phyloP scores from a whole-genome alignment of 1,284 basidiomycete genomes.

The Neolentinus lepideus region DNA sequence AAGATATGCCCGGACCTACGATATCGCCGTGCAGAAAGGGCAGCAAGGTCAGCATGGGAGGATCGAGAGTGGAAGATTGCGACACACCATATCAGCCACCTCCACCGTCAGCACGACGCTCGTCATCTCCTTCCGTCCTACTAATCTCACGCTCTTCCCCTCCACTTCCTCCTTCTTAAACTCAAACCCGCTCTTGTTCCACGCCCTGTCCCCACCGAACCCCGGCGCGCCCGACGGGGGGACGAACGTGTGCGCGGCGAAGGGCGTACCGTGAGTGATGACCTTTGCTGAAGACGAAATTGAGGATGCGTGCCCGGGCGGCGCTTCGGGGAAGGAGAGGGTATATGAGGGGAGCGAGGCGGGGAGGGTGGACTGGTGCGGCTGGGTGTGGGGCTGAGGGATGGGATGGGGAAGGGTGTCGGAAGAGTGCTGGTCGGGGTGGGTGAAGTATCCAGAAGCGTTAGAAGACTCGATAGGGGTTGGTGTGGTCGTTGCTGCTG shows the following conservation, averaged over 20 bases:
- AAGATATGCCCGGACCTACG: constrained; percentile 71
- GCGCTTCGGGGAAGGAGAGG: constrained; percentile 12
- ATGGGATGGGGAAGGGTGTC: neutral
- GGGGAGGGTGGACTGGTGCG: constrained; percentile 4
- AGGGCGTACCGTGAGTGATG: constrained; percentile 46
- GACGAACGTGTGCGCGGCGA: constrained; percentile 47
- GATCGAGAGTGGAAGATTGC: no score
- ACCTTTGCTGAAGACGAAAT: neutral
- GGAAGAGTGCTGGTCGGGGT: constrained; percentile 28
- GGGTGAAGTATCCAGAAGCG: constrained; percentile 49
- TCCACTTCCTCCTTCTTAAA: constrained; percentile 25
- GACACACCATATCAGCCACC: constrained; percentile 52
- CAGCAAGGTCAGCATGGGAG: no score
- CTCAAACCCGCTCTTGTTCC: constrained; percentile 28
- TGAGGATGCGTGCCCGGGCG: neutral
- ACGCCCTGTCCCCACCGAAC: constrained; percentile 43
- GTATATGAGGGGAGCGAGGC: constrained; percentile 7
- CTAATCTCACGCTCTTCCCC: constrained; percentile 27
- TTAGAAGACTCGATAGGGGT: constrained; percentile 52
- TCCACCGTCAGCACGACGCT: constrained; percentile 41
- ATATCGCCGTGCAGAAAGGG: no score
- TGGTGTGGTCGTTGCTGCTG: constrained; percentile 12
- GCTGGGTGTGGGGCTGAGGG: no score
- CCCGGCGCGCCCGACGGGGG: constrained; percentile 77
- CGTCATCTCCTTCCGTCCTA: constrained; percentile 46